Conservation (phyloP, 2,329 filamentous ascomycete genomes). For the Ceratocystiopsis sp. region DNA sequence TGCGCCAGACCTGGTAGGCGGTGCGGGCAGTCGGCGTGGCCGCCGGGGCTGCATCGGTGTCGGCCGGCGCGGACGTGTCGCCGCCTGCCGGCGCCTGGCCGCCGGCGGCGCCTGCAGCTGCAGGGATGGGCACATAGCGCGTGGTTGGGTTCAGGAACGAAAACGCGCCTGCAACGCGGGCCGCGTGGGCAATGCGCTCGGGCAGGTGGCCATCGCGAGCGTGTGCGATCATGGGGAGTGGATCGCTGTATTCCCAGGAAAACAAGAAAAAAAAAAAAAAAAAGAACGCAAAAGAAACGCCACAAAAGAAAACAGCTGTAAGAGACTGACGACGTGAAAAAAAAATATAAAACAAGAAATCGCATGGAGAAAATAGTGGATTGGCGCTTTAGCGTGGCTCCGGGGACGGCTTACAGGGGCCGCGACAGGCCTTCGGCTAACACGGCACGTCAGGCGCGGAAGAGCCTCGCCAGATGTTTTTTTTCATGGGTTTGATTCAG, state of each 20-base stretch:
- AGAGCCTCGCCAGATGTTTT: too few species aligned
- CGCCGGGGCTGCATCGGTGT: neutral
- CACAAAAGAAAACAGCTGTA: too few species aligned
- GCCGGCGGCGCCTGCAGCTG: neutral
- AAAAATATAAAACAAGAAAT: neutral
- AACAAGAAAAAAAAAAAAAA: neutral
- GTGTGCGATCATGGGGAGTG: neutral
- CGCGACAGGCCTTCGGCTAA: too few species aligned
- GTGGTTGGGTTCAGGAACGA: conserved; percentile 10
- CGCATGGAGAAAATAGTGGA: neutral
- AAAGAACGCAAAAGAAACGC: neutral
- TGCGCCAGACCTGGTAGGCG: conserved; percentile 22
- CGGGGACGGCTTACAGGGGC: too few species aligned
- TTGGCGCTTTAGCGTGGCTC: too few species aligned
- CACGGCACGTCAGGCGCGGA: too few species aligned
- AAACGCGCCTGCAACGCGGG: neutral
- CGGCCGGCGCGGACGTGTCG: neutral
- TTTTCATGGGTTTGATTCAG: too few species aligned
- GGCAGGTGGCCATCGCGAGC: neutral
- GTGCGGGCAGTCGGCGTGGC: neutral
- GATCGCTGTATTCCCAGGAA: too few species aligned
- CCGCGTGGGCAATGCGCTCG: conserved; percentile 2
- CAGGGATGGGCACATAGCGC: conserved; percentile 7
- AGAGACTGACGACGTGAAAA: too few species aligned
- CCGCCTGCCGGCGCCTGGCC: neutral